Conservation (phyloP, 169 alveolate genomes). For the Theileria sp. region DNA sequence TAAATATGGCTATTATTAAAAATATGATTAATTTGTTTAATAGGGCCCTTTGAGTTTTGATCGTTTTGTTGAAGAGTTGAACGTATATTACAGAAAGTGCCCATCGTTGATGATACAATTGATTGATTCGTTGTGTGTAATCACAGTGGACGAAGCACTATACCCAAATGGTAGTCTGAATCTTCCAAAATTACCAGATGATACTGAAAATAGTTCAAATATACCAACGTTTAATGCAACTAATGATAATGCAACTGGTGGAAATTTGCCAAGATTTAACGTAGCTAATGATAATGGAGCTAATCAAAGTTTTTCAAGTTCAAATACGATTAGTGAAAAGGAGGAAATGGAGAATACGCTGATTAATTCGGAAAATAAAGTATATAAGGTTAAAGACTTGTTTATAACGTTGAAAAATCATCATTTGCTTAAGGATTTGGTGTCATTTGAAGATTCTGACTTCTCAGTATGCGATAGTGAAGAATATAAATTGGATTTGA, state of each 20-base stretch:
- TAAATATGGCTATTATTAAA: background rate
- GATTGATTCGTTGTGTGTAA: constrained; percentile 26
- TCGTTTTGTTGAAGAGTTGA: constrained; percentile 32
- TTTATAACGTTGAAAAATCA: background rate
- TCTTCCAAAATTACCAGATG: too few species aligned
- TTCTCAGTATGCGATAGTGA: background rate
- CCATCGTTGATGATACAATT: constrained; percentile 43
- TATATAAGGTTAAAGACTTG: constrained; percentile 12
- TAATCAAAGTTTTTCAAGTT: background rate
- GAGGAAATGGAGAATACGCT: background rate
- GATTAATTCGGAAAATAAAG: background rate
- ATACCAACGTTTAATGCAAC: too few species aligned
- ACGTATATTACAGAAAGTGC: constrained; percentile 47
- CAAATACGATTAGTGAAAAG: background rate
- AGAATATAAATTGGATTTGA: background rate
- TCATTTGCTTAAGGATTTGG: background rate
- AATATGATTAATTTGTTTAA: background rate
- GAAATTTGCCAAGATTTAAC: too few species aligned
- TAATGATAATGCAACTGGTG: background rate
- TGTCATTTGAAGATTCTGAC: background rate
- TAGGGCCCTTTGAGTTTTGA: constrained; percentile 37
- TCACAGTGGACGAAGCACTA: constrained; percentile 39
- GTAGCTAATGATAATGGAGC: too few species aligned
- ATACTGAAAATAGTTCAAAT: too few species aligned
- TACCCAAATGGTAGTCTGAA: background rate